phyloP scores from a whole-genome alignment of 1,284 basidiomycete genomes.

The Sphagnurus paluster region DNA sequence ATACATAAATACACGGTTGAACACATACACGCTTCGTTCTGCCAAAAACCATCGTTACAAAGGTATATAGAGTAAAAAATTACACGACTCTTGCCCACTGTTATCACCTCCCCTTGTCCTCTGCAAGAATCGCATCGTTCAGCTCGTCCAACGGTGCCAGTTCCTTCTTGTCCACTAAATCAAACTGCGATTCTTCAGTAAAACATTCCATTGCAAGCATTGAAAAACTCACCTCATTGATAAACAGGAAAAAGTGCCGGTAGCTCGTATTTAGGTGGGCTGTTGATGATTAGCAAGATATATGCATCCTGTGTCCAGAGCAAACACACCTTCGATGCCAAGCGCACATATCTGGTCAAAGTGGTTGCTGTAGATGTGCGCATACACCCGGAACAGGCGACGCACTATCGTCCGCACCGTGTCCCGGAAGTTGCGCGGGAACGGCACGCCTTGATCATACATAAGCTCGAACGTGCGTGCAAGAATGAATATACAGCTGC shows the following conservation, averaged over 20 bases:
- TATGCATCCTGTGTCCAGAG: no score
- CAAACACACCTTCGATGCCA: constrained; percentile 88
- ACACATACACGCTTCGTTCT: neutral
- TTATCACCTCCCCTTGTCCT: constrained; percentile 64
- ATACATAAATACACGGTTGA: neutral
- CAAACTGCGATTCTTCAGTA: constrained; percentile 62
- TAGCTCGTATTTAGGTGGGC: constrained; percentile 99
- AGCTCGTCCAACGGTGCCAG: constrained; percentile 94
- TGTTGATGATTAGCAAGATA: no score
- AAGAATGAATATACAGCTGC: neutral
- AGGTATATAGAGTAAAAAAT: constrained; percentile 11
- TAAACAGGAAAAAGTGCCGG: constrained; percentile 96
- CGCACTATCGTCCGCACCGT: constrained; percentile 93
- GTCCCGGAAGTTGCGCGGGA: constrained; percentile 89
- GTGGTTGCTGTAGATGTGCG: constrained; percentile 99
- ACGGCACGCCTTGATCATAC: constrained; percentile 72
- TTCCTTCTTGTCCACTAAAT: constrained; percentile 97
- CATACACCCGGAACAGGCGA: constrained; percentile 95
- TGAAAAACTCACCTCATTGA: constrained; percentile 77
- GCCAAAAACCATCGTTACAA: neutral
- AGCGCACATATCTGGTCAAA: constrained; percentile 99
- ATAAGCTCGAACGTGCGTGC: neutral
- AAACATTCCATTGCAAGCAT: neutral
- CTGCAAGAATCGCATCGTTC: constrained; percentile 92
- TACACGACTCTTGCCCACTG: constrained; percentile 7